Percentiles rank a stretch among this genome's conserved stretches.
phyloP scores from a whole-genome alignment of 805 yeast genomes.

The Wickerhamiella allomyrinae region DNA sequence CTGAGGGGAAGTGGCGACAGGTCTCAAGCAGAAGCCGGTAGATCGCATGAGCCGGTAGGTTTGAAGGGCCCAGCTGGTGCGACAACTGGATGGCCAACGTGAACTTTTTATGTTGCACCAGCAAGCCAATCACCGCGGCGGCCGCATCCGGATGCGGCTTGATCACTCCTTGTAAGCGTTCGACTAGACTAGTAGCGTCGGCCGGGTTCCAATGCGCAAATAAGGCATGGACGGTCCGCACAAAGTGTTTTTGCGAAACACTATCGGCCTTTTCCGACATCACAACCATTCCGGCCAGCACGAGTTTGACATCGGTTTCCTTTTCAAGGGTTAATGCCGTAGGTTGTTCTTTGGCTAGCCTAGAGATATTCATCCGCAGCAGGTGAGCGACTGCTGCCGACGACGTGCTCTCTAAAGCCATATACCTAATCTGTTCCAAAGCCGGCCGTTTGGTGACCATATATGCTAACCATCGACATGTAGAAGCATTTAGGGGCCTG shows the following conservation, averaged over 20 bases:
- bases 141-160: background rate
- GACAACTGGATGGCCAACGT: constrained; percentile 14
- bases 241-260: background rate
- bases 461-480: constrained; percentile 8
- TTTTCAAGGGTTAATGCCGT: background rate
- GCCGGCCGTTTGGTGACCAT: constrained; percentile 18
- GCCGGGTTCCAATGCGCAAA: constrained; percentile 12
- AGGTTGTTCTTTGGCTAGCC: background rate
- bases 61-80: constrained; percentile 8
- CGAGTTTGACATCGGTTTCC: constrained; percentile 17
- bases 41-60: constrained; percentile 5
- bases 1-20: constrained; percentile 15
- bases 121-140: constrained; percentile 2
- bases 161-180: background rate
- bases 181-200: constrained; percentile 2
- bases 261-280: constrained; percentile 15
- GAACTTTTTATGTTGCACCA: constrained; percentile 9
- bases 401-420: constrained; percentile 18
- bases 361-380: constrained; percentile 10
- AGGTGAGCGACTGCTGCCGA: constrained; percentile 12
- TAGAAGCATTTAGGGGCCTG: background rate
- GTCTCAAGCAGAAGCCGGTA: constrained; percentile 12
- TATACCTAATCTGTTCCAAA: constrained; percentile 22
- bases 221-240: constrained; percentile 8
- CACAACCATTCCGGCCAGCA: constrained; percentile 19